These are phyloP conservation scores for Suillus paluster DNA, from an alignment of 768 basidiomycete genomes.

Conservation along the genomic window DNA sequence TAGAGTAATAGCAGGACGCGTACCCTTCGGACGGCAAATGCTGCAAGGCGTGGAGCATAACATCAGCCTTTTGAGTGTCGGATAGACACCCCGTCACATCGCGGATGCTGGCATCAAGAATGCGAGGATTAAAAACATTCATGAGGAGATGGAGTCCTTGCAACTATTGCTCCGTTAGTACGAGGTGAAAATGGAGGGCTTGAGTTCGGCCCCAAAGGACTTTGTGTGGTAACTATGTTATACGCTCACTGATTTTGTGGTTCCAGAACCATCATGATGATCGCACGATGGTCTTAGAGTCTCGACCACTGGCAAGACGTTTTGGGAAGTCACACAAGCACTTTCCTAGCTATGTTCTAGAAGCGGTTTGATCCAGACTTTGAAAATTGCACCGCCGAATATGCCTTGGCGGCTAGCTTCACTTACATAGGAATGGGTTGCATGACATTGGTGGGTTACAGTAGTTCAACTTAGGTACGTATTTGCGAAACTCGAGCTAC, in stretches of 20 bases:
- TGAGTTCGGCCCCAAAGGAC: constrained; percentile 2
- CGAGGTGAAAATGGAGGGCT: background rate
- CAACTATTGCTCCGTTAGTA: background rate
- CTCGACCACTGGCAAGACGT: no score
- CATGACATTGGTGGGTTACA: no score
- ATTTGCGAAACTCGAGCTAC: no score
- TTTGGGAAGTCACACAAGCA: no score
- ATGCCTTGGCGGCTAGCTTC: no score
- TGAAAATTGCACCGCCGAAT: no score
- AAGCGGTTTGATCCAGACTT: no score
- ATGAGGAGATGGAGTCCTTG: constrained; percentile 30
- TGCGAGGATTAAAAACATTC: constrained; percentile 77
- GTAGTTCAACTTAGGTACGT: no score
- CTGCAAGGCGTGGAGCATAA: constrained; percentile 79
- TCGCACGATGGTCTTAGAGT: no score
- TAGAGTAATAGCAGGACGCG: constrained; percentile 21
- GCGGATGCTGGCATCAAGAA: constrained; percentile 76
- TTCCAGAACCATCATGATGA: background rate
- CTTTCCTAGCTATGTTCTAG: no score
- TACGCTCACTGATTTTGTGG: background rate
- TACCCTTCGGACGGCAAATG: constrained; percentile 76
- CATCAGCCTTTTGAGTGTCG: constrained; percentile 69
- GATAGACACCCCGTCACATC: constrained; percentile 62
- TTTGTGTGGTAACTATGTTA: background rate
- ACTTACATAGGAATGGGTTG: no score